Percentiles rank a stretch among this genome's conserved stretches.
Evolutionary conservation across 176 grass and related monocot genomes (phyloP).

Genomic region (Urochloa ruziziensis): DNA sequence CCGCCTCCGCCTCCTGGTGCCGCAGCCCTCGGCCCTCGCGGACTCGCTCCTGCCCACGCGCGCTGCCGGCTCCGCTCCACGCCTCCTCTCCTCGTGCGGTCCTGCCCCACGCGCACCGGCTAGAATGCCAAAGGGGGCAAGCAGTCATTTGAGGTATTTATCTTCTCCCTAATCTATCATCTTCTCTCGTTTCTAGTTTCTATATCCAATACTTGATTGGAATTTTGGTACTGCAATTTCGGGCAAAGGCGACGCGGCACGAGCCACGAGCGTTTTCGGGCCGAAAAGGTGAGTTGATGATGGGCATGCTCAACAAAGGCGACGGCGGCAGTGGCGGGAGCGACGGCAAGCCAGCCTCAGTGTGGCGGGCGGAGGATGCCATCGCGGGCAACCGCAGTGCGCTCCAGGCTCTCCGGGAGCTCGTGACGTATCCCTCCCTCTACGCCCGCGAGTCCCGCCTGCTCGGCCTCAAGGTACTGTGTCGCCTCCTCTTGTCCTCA

Average conservation of each 20-base stretch:
- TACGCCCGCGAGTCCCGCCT: slow-evolving; percentile 51
- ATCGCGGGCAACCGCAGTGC: slow-evolving; percentile 57
- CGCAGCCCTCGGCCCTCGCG: too few relatives aligned
- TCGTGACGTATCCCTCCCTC: slow-evolving; percentile 64
- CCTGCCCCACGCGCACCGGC: too few relatives aligned
- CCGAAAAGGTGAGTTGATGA: not conserved
- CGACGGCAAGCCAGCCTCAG: not conserved
- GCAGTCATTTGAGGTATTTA: too few relatives aligned
- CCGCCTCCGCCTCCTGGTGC: too few relatives aligned
- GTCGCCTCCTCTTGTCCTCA: not conserved
- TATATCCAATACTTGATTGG: too few relatives aligned
- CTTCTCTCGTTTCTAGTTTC: too few relatives aligned
- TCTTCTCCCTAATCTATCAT: too few relatives aligned
- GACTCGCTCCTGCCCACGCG: too few relatives aligned
- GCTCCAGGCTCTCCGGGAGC: slow-evolving; percentile 70
- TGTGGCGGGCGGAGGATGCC: slow-evolving; percentile 60
- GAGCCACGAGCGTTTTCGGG: not conserved
- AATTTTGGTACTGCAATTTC: too few relatives aligned
- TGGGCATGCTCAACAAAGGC: not conserved
- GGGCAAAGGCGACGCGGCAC: not conserved
- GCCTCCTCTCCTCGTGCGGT: too few relatives aligned
- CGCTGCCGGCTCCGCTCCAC: too few relatives aligned
- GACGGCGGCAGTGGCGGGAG: not conserved
- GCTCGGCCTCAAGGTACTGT: slow-evolving; percentile 63
- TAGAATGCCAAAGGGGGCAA: too few relatives aligned